Conservation (phyloP, 176 grass and related monocot genomes). For the Paspalum vaginatum region DNA sequence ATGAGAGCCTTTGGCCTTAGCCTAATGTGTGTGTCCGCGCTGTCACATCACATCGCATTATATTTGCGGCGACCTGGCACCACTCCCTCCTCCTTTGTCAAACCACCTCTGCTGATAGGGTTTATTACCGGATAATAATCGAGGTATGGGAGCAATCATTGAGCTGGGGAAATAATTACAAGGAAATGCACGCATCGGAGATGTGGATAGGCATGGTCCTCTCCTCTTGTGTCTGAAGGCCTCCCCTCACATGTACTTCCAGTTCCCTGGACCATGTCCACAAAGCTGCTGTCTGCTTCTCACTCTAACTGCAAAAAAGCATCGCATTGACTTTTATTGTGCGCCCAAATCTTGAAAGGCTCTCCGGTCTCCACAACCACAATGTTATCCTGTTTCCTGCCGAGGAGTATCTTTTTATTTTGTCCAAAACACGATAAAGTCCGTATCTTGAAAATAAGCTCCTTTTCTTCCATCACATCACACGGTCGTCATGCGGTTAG, state of each 20-base stretch:
- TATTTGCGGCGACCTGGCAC: background rate
- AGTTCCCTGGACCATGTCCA: background rate
- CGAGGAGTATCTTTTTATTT: background rate
- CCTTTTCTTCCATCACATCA: too few species aligned
- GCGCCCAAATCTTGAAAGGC: constrained; percentile 6
- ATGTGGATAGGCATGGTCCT: background rate
- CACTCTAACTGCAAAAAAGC: constrained; percentile 10
- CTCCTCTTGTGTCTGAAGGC: too few species aligned
- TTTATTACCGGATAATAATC: background rate
- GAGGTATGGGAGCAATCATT: constrained; percentile 9
- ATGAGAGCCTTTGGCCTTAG: too few species aligned
- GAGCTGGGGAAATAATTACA: background rate
- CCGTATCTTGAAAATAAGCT: too few species aligned
- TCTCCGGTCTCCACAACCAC: background rate
- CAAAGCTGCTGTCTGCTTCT: background rate
- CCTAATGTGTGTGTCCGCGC: background rate
- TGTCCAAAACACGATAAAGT: too few species aligned
- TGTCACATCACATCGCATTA: constrained; percentile 7
- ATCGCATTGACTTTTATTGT: constrained; percentile 15
- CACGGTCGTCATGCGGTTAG: too few species aligned
- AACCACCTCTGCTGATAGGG: constrained; percentile 15
- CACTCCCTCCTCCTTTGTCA: background rate
- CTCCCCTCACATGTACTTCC: too few species aligned
- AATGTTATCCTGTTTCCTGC: background rate
- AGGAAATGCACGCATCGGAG: background rate